Conservation (phyloP, 73 alveolate genomes). For the Effrenium voratum region DNA sequence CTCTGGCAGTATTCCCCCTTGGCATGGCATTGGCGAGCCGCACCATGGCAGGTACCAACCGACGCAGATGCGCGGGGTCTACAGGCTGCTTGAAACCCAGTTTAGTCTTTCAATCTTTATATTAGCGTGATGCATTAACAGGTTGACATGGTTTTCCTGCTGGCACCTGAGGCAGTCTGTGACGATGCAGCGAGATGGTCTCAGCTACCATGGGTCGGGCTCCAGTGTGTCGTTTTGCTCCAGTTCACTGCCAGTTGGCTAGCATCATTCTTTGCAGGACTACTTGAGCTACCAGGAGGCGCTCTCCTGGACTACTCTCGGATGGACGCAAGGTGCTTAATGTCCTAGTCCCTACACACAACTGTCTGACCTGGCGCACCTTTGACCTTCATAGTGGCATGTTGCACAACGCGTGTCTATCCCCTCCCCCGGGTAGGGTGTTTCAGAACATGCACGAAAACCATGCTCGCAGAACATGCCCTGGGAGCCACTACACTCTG, state of each 20-base stretch:
- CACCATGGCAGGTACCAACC: too few relatives aligned
- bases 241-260: not conserved
- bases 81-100: not conserved
- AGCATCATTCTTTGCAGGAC: not conserved
- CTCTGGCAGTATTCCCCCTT: too few relatives aligned
- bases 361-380: too few relatives aligned
- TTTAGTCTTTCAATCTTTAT: not conserved
- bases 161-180: slow-evolving; percentile 22
- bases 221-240: not conserved
- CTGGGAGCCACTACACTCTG: too few relatives aligned
- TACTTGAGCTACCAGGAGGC: slow-evolving; percentile 87
- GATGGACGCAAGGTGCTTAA: slow-evolving; percentile 57
- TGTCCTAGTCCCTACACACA: not conserved
- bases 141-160: not conserved
- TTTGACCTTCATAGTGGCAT: too few relatives aligned
- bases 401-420: too few relatives aligned
- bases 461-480: too few relatives aligned
- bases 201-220: slow-evolving; percentile 87
- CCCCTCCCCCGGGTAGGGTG: too few relatives aligned
- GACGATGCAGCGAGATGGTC: slow-evolving; percentile 92
- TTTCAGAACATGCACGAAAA: too few relatives aligned
- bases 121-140: not conserved
- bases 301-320: slow-evolving; percentile 83
- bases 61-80: too few relatives aligned
- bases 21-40: too few relatives aligned